These are phyloP conservation scores for Trichosanthes cucumerina DNA, from an alignment of 306 rosid genomes.

Conservation along the genomic window DNA sequence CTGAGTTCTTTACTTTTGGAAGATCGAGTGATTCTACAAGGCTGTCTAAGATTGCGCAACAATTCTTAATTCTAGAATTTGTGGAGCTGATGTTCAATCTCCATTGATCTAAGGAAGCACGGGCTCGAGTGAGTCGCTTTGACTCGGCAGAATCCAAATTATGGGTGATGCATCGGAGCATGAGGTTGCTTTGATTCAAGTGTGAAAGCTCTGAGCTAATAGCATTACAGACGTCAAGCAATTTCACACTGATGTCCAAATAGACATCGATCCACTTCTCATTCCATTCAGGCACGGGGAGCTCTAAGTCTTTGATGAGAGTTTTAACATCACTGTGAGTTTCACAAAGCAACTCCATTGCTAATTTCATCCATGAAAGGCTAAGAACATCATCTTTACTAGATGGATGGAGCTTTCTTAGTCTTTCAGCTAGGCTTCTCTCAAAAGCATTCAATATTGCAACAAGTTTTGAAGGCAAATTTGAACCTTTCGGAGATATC, in stretches of 20 bases:
- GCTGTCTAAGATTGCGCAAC: slow-evolving; percentile 44
- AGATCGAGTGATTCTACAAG: slow-evolving; percentile 61
- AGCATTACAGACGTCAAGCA: slow-evolving; percentile 65
- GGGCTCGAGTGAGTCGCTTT: slow-evolving; percentile 32
- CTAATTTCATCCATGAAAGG: slow-evolving; percentile 71
- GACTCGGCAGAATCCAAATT: slow-evolving; percentile 41
- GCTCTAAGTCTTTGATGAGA: slow-evolving; percentile 48
- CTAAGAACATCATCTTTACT: slow-evolving; percentile 56
- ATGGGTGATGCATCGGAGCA: slow-evolving; percentile 43
- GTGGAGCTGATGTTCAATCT: slow-evolving; percentile 29
- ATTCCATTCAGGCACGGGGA: slow-evolving; percentile 63
- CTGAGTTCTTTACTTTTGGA: slow-evolving; percentile 81
- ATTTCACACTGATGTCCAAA: slow-evolving; percentile 66
- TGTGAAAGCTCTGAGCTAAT: slow-evolving; percentile 77
- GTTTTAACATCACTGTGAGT: slow-evolving; percentile 42
- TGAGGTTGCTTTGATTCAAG: slow-evolving; percentile 52
- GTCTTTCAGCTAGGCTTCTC: slow-evolving; percentile 46
- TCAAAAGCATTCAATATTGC: slow-evolving; percentile 46
- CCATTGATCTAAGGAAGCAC: slow-evolving; percentile 60
- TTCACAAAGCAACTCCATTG: slow-evolving; percentile 58
- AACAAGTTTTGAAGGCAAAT: slow-evolving; percentile 33
- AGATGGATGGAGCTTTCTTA: slow-evolving; percentile 46
- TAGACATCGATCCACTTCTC: slow-evolving; percentile 77
- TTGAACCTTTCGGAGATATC: slow-evolving; percentile 50
- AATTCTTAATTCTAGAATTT: slow-evolving; percentile 54